Evolutionary conservation across 176 grass and related monocot genomes (phyloP), one percentile per base, ranked within the genome.

Genomic region (Phyllostachys edulis): DNA sequence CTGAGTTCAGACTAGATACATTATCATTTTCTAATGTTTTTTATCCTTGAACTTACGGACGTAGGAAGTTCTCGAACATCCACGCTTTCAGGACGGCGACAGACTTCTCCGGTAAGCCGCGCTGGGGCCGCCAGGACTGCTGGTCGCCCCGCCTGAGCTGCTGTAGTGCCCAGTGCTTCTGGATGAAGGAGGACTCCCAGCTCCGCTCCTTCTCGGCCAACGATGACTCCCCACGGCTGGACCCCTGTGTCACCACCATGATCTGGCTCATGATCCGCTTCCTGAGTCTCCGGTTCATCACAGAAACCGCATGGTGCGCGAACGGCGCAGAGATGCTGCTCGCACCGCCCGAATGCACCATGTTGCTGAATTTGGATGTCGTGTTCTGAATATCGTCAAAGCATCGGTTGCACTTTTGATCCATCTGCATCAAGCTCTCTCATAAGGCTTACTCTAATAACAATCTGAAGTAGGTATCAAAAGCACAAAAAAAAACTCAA

Each of bases 61-160:
- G 85, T 82, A 99, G 82, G 81, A 99, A 99, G 83, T 99, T 96
- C 81, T 96, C 85, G 70, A 99, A 99, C 97, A 99, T 92, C 97
- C 97, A 99, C 21, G 87, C 88, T 4, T 94, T 91, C 40, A 99
- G 89, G 41, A 99, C 91, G 2, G 91, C 92, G 26, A 99, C 93
- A 20, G 97, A 99, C 83, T 96, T 99, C 79, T 94, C 96, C 42
- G 96, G 96, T 54, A 99, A 57, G 38, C 96, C 96, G 40, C 91
- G 90, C 69, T 99, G 93, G 17, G 97, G 89, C 49, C 91, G 85
- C 93, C 93, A 94, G 47, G 86, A 87, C 81, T 94, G 87, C 47
- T 94, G 93, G 52, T 99, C 88, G 7, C 80, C 84, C 2, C 80
- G 91, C 77, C 89, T 54, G 55, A 99, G 87, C 79, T 86, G 93